A percentile compares a stretch with the other conserved stretches of the same genome.
Evolutionary conservation across 352 stramenopile genomes (phyloP).

Genomic region (Aphanomyces invadans): DNA sequence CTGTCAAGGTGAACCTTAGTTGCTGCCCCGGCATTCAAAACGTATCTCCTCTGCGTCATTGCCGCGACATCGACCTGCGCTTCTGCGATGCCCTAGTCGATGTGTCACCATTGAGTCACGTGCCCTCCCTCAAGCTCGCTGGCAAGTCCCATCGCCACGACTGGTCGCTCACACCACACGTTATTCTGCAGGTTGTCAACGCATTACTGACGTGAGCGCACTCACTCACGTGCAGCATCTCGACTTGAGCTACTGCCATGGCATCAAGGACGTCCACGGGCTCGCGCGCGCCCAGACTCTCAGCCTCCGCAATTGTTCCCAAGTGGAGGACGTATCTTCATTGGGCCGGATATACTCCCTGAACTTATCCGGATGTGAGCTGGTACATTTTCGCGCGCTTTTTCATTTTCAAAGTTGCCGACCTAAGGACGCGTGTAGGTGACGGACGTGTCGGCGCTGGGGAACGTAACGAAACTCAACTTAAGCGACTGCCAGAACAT

Average conservation of each 20-base stretch:
- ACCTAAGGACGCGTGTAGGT: constrained; percentile 25
- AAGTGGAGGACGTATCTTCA: constrained; percentile 39
- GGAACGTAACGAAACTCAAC: constrained; percentile 47
- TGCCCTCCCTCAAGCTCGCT: constrained; percentile 49
- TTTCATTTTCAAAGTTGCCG: not conserved
- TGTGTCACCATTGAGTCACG: constrained; percentile 30
- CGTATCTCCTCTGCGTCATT: constrained; percentile 33
- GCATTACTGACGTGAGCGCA: constrained; percentile 39
- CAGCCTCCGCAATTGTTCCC: constrained; percentile 50
- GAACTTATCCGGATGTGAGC: constrained; percentile 50
- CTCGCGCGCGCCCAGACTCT: constrained; percentile 46
- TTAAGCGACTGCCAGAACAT: constrained; percentile 50
- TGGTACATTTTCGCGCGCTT: not conserved
- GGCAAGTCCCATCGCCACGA: not conserved
- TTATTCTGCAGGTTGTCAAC: constrained; percentile 30
- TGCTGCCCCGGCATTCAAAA: constrained; percentile 45
- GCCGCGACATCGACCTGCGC: constrained; percentile 44
- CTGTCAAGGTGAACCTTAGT: constrained; percentile 43
- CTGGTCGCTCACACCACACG: not conserved
- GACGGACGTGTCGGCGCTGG: constrained; percentile 38
- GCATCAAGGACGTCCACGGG: constrained; percentile 40
- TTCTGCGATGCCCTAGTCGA: constrained; percentile 63
- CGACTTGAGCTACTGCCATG: constrained; percentile 58
- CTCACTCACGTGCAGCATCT: constrained; percentile 43
- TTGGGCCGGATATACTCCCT: constrained; percentile 41